Evolutionary conservation across 2,329 filamentous ascomycete species (phyloP).

Genomic region (Teratosphaeria nubilosa): DNA sequence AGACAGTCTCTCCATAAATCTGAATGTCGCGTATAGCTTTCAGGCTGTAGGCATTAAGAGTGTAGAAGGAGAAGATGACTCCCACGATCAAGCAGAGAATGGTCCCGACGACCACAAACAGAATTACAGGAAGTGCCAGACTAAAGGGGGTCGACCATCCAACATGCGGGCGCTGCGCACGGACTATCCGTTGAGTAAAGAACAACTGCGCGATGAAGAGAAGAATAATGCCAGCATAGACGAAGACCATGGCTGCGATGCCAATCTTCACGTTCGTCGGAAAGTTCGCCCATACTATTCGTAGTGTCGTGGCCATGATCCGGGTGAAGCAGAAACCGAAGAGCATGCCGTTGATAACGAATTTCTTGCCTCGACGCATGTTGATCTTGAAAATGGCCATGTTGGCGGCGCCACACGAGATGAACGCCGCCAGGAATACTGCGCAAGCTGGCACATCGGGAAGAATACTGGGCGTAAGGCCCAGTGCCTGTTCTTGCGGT

Average conservation of each 20-base stretch:
- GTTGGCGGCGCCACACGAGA: constrained; percentile 30
- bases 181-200: constrained; percentile 21
- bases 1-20: constrained; percentile 14
- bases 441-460: constrained; percentile 34
- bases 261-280: constrained; percentile 22
- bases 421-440: constrained; percentile 34
- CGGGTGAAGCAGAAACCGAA: constrained; percentile 32
- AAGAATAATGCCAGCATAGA: constrained; percentile 24
- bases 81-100: constrained; percentile 19
- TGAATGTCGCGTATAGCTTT: constrained; percentile 5
- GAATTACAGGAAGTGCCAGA: constrained; percentile 10
- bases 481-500: constrained; percentile 38
- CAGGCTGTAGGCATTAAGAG: constrained; percentile 6
- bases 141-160: constrained; percentile 19
- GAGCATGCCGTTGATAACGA: constrained; percentile 30
- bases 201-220: constrained; percentile 24
- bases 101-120: constrained; percentile 12
- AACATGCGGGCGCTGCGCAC: constrained; percentile 19
- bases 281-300: constrained; percentile 21
- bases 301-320: constrained; percentile 29
- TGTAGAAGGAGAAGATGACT: constrained; percentile 22
- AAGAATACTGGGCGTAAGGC: constrained; percentile 44
- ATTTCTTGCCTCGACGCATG: constrained; percentile 29
- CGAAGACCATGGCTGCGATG: constrained; percentile 24
- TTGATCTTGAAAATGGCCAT: constrained; percentile 36